Evolutionary conservation across 2,329 filamentous ascomycete species (phyloP).

Genomic region (Pseudocercospora fuligena): DNA sequence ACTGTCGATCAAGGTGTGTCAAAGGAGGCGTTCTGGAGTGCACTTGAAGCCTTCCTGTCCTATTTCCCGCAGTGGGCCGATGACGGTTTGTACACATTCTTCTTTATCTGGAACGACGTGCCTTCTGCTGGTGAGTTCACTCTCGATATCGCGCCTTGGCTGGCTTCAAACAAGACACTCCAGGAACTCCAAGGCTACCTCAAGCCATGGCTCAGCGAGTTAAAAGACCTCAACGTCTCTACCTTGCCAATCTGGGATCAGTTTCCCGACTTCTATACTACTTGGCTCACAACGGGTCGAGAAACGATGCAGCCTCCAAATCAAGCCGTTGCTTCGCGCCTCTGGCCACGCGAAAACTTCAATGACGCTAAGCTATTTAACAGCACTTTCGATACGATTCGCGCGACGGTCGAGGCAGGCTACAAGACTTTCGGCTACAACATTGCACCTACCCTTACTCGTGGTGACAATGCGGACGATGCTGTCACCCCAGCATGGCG

Average conservation of each 20-base stretch:
- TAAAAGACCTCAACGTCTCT: neutral
- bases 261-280: neutral
- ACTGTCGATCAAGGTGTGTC: neutral
- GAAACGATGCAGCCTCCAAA: constrained; percentile 2
- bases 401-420: neutral
- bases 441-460: neutral
- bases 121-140: neutral
- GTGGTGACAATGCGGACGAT: neutral
- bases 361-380: neutral
- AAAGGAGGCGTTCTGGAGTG: constrained; percentile 2
- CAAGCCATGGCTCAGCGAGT: neutral
- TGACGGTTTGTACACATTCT: neutral
- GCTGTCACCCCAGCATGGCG: constrained; percentile 27
- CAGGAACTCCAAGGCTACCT: neutral
- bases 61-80: constrained; percentile 3
- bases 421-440: constrained; percentile 1
- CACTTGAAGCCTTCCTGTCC: neutral
- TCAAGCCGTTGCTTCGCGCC: neutral
- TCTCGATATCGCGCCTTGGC: neutral
- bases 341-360: neutral
- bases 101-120: neutral
- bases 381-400: neutral
- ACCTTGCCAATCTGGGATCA: neutral
- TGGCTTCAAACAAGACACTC: neutral
- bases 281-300: neutral